These are phyloP conservation scores for Psilocybe cubensis DNA, from an alignment of 768 basidiomycete species.

Conservation along the genomic window DNA sequence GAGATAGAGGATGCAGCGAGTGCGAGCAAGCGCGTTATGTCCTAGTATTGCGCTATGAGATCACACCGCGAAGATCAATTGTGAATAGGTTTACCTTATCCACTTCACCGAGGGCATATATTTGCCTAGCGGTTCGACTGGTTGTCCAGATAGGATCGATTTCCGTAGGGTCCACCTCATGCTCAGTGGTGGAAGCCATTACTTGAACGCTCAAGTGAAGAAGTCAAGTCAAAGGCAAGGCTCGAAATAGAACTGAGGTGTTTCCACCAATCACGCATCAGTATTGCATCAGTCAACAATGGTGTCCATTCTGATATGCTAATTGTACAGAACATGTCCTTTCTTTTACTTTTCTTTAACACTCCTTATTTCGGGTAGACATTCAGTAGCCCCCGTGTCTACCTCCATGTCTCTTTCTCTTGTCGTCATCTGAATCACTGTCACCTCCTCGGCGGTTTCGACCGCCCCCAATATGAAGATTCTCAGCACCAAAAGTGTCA, in stretches of 20 bases:
- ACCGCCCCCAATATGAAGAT: slow-evolving; percentile 39
- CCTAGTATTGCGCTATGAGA: slow-evolving; percentile 45
- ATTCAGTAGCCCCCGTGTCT: slow-evolving; percentile 7
- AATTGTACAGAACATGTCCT: not conserved
- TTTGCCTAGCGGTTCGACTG: slow-evolving; percentile 80
- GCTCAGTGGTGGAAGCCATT: slow-evolving; percentile 34
- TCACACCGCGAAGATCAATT: not conserved
- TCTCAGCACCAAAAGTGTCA: slow-evolving; percentile 58
- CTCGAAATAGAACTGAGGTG: not conserved
- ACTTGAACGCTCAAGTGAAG: slow-evolving; percentile 6
- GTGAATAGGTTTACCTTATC: slow-evolving; percentile 56
- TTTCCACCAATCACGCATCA: not conserved
- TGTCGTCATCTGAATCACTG: slow-evolving; percentile 35
- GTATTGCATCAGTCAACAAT: too few species aligned
- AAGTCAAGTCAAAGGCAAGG: slow-evolving; percentile 12
- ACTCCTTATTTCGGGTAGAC: not conserved
- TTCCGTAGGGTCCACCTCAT: slow-evolving; percentile 41
- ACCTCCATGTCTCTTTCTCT: slow-evolving; percentile 19
- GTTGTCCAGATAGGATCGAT: slow-evolving; percentile 83
- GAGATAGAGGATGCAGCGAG: slow-evolving; percentile 81
- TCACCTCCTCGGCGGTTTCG: slow-evolving; percentile 19
- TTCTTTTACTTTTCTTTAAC: not conserved
- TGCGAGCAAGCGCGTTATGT: slow-evolving; percentile 75
- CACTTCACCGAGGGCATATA: slow-evolving; percentile 78
- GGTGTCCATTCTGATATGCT: too few species aligned